Conservation (phyloP, 805 yeast genomes). For the Wickerhamiella sorbophila region DNA sequence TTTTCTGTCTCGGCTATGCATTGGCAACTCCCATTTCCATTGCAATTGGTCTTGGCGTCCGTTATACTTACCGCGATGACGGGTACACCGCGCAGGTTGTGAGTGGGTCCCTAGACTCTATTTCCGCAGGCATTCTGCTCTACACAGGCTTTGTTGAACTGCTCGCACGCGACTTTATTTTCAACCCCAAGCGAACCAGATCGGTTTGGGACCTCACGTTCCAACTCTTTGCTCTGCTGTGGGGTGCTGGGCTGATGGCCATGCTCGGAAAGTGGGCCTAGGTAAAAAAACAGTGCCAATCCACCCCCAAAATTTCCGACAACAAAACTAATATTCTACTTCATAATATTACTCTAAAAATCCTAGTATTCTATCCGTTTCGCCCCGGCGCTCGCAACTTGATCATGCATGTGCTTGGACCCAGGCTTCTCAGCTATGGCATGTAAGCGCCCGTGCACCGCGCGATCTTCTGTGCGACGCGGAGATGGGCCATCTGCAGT, state of each 20-base stretch:
- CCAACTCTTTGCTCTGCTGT: constrained; percentile 31
- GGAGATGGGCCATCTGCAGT: too few species aligned
- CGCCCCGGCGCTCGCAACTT: too few species aligned
- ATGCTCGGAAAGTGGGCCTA: constrained; percentile 65
- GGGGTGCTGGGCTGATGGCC: constrained; percentile 62
- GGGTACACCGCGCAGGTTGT: constrained; percentile 41
- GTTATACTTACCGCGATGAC: constrained; percentile 40
- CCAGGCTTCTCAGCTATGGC: too few species aligned
- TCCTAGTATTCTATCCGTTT: too few species aligned
- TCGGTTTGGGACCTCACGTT: constrained; percentile 30
- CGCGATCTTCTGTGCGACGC: too few species aligned
- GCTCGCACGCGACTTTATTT: constrained; percentile 58
- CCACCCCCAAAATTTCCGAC: too few species aligned
- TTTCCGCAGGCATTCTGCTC: constrained; percentile 57
- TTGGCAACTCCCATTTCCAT: constrained; percentile 54
- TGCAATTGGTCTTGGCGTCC: constrained; percentile 64
- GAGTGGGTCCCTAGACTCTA: constrained; percentile 51
- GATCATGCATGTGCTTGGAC: too few species aligned
- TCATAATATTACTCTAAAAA: too few species aligned
- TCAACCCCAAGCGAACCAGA: constrained; percentile 29
- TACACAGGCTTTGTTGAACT: constrained; percentile 65
- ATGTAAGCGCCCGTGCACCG: not conserved
- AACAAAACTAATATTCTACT: too few species aligned
- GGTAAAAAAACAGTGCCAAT: too few species aligned
- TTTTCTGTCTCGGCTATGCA: constrained; percentile 36